These are phyloP conservation scores for Colletotrichum zoysiae DNA, from an alignment of 2,329 filamentous ascomycete species.

Conservation along the genomic window DNA sequence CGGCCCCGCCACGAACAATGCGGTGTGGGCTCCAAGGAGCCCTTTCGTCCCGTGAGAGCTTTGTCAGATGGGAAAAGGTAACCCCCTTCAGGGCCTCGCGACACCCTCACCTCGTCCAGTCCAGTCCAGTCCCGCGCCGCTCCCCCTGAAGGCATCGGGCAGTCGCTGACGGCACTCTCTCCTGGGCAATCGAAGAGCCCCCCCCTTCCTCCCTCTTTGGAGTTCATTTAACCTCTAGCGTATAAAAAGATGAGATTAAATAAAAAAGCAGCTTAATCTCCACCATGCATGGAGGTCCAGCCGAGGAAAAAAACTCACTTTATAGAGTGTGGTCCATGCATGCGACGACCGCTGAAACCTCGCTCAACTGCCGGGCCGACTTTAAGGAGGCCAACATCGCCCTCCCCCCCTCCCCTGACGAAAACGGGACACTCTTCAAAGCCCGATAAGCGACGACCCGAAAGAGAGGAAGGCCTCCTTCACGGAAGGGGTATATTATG, in stretches of 20 bases:
- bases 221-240: not conserved
- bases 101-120: not conserved
- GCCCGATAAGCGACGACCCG: not conserved
- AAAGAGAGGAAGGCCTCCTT: not conserved
- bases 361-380: not conserved
- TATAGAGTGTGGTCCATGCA: not conserved
- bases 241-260: no score
- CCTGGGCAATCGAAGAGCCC: no score
- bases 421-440: not conserved
- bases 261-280: not conserved
- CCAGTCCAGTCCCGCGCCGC: no score
- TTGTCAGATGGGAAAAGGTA: not conserved
- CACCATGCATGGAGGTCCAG: not conserved
- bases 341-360: not conserved
- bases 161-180: no score
- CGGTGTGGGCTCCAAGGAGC: not conserved
- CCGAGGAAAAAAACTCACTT: not conserved
- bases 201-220: not conserved
- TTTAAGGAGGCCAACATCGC: not conserved
- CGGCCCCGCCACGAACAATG: not conserved
- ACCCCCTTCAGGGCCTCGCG: not conserved
- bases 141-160: not conserved
- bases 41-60: not conserved
- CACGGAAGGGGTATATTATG: no score
- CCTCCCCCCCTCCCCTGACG: no score